Evolutionary conservation across 2,329 filamentous ascomycete species (phyloP).

Genomic region (Nemania sp.): DNA sequence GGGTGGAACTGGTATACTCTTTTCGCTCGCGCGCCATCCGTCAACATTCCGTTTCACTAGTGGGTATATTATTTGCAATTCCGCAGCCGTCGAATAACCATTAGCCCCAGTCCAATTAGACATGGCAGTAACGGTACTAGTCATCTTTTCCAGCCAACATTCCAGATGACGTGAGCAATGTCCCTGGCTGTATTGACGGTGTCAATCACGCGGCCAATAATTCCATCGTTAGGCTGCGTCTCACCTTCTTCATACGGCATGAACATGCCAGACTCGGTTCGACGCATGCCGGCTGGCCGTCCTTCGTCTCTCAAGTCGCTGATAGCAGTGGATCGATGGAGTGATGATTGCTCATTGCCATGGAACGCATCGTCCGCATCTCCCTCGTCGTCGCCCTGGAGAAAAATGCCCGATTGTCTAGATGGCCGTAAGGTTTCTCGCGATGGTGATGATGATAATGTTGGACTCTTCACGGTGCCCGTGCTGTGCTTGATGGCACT

Average conservation of each 20-base stretch:
- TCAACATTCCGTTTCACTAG: constrained; percentile 1
- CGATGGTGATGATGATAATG: constrained; percentile 73
- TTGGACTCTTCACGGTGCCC: constrained; percentile 50
- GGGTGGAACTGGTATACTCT: constrained; percentile 1
- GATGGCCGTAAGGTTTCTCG: constrained; percentile 79
- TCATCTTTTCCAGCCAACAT: constrained; percentile 66
- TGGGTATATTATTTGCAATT: constrained; percentile 16
- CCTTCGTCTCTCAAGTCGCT: constrained; percentile 53
- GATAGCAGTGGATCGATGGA: constrained; percentile 54
- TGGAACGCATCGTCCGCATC: constrained; percentile 58
- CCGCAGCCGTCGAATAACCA: neutral
- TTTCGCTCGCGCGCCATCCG: neutral
- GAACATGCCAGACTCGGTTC: constrained; percentile 86
- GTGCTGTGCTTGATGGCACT: constrained; percentile 65
- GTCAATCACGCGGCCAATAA: constrained; percentile 80
- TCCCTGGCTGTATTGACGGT: constrained; percentile 75
- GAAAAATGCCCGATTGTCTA: constrained; percentile 66
- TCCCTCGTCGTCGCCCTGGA: constrained; percentile 64
- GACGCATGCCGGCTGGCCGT: constrained; percentile 66
- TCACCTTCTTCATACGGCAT: constrained; percentile 84
- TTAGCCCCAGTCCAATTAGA: neutral
- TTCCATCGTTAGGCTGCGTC: constrained; percentile 59
- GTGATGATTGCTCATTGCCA: constrained; percentile 44
- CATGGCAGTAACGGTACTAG: neutral
- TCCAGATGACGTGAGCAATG: constrained; percentile 73